A percentile compares a stretch with the other conserved stretches of the same genome.
These are phyloP conservation scores for Houttuynia cordata DNA, from an alignment of 164 flowering plant species.

Conservation along the genomic window DNA sequence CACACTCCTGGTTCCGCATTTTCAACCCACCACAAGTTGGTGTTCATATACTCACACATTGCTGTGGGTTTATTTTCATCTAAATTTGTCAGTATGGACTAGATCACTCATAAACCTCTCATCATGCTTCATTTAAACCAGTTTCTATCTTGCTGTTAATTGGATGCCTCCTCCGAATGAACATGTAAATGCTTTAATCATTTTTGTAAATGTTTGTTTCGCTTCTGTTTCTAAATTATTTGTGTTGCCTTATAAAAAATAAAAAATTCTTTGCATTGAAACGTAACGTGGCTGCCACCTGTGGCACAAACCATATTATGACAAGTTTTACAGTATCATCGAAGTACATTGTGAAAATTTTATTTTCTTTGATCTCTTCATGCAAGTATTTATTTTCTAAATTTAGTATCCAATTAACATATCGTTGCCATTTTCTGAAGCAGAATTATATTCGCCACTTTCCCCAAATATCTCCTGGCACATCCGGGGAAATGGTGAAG, in stretches of 20 bases:
- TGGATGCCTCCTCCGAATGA: not conserved
- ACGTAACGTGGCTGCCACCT: not conserved
- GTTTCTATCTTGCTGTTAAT: too few relatives aligned
- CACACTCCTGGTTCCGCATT: too few relatives aligned
- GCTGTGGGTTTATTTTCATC: too few relatives aligned
- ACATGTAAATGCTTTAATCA: too few relatives aligned
- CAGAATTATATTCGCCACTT: slow-evolving; percentile 65
- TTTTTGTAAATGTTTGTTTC: not conserved
- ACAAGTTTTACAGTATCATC: not conserved
- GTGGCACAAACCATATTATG: not conserved
- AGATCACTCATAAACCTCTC: too few relatives aligned
- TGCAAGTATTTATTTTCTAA: not conserved
- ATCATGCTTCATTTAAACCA: too few relatives aligned
- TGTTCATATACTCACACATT: too few relatives aligned
- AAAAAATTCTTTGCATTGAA: not conserved
- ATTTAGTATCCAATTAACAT: not conserved
- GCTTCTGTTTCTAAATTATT: too few relatives aligned
- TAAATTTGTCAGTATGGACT: too few relatives aligned
- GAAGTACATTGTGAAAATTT: not conserved
- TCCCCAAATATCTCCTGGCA: slow-evolving; percentile 72
- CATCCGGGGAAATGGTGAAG: slow-evolving; percentile 59
- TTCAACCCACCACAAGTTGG: too few relatives aligned
- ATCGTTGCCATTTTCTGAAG: not conserved
- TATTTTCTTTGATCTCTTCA: not conserved
- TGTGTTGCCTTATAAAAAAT: too few relatives aligned